Percentiles rank a stretch among this genome's conserved stretches.
Evolutionary conservation across 192 early-diverging fungal species (phyloP).

Genomic region (Thamnidium elegans): DNA sequence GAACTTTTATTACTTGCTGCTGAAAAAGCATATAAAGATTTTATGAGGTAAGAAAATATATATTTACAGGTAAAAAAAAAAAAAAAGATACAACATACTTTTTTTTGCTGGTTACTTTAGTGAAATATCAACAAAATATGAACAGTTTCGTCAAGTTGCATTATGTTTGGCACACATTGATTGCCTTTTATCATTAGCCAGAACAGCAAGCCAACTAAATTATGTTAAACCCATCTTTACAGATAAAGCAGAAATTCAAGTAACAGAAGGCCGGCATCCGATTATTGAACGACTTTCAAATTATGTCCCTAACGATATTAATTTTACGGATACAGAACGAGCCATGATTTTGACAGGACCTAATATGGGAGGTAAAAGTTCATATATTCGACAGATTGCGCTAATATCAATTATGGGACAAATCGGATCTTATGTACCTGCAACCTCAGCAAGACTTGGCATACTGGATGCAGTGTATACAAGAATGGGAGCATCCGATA

Average conservation of each 20-base stretch:
- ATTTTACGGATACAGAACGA: conserved; percentile 29
- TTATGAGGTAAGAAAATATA: conserved; percentile 26
- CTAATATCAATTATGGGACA: conserved; percentile 66
- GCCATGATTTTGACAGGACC: conserved; percentile 60
- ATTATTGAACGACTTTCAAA: conserved; percentile 56
- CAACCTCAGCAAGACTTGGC: conserved; percentile 56
- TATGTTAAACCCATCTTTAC: conserved; percentile 62
- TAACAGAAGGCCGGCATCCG: conserved; percentile 66
- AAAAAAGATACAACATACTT: no score
- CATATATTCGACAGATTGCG: conserved; percentile 65
- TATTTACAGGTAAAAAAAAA: background rate
- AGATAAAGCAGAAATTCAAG: conserved; percentile 44
- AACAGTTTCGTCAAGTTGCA: conserved; percentile 55
- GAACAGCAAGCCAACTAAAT: conserved; percentile 48
- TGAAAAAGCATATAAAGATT: conserved; percentile 53
- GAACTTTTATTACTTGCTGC: conserved; percentile 55
- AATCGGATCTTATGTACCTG: conserved; percentile 73
- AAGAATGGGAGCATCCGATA: conserved; percentile 72
- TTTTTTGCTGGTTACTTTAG: conserved; percentile 1
- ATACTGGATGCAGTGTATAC: conserved; percentile 71
- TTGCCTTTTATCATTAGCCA: conserved; percentile 62
- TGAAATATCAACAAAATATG: conserved; percentile 41
- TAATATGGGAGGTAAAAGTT: conserved; percentile 79
- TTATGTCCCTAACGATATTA: conserved; percentile 66
- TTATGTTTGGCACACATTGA: conserved; percentile 58